Conservation (phyloP, 1,284 basidiomycete genomes). For the Wolfiporia cocos region DNA sequence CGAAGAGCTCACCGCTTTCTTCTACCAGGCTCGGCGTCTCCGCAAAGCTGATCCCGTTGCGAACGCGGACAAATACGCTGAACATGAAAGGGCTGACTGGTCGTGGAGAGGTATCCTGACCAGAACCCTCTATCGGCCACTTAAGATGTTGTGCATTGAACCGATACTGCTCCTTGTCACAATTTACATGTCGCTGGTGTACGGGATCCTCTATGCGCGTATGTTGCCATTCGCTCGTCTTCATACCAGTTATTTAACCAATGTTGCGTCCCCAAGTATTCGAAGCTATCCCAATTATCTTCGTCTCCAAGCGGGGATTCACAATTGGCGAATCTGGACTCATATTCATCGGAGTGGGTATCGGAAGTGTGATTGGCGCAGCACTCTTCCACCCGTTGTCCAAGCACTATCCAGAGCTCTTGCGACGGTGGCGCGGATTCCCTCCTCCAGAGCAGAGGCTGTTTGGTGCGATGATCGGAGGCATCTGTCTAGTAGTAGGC, state of each 20-base stretch:
- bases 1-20: too few species aligned
- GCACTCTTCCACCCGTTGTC: slow-evolving; percentile 31
- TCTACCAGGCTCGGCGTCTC: slow-evolving; percentile 32
- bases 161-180: slow-evolving; percentile 61
- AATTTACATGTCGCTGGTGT: slow-evolving; percentile 61
- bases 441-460: slow-evolving; percentile 43
- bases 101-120: slow-evolving; percentile 41
- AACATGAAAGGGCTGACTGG: slow-evolving; percentile 58
- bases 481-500: slow-evolving; percentile 32
- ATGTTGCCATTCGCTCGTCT: slow-evolving; percentile 19
- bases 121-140: slow-evolving; percentile 52
- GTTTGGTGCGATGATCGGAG: slow-evolving; percentile 35
- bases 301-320: slow-evolving; percentile 45
- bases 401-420: slow-evolving; percentile 27
- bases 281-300: slow-evolving; percentile 50
- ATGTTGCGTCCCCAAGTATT: slow-evolving; percentile 49
- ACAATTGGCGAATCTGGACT: slow-evolving; percentile 50
- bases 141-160: slow-evolving; percentile 58
- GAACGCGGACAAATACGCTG: slow-evolving; percentile 41
- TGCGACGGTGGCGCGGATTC: slow-evolving; percentile 32
- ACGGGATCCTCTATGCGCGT: slow-evolving; percentile 57
- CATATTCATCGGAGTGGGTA: slow-evolving; percentile 63
- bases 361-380: slow-evolving; percentile 54
- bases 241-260: too few species aligned
- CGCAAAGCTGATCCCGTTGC: slow-evolving; percentile 40